Conservation (phyloP, 1,139 yeast species). For the Magnusiomyces sp. region DNA sequence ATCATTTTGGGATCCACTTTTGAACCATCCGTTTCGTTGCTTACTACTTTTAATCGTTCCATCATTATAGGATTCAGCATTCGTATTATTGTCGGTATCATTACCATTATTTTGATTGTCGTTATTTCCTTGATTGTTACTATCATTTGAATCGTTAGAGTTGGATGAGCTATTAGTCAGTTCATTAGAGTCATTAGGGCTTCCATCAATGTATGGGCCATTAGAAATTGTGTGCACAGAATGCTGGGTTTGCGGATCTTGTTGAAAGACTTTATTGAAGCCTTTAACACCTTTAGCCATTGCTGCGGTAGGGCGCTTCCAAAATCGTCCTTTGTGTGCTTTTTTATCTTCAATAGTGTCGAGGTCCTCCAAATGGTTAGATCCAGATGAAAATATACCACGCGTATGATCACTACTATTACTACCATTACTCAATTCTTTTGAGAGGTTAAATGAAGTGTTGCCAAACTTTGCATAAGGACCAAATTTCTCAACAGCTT, state of each 20-base stretch:
- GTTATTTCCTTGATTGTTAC: constrained; percentile 7
- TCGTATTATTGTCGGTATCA: constrained; percentile 4
- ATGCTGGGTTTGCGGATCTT: constrained; percentile 15
- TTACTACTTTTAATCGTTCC: not conserved
- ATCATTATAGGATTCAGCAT: not conserved
- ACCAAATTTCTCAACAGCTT: constrained; percentile 1
- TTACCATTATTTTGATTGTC: constrained; percentile 10
- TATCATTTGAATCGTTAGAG: constrained; percentile 1
- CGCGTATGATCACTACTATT: too few species aligned
- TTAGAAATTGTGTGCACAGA: constrained; percentile 3
- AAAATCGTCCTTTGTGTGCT: constrained; percentile 26
- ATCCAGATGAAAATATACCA: not conserved
- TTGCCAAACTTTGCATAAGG: not conserved
- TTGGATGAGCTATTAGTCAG: not conserved
- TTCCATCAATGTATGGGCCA: constrained; percentile 11
- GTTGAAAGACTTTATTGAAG: constrained; percentile 30
- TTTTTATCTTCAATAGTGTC: constrained; percentile 23
- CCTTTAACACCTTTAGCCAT: constrained; percentile 32
- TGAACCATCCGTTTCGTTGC: constrained; percentile 14
- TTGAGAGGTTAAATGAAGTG: not conserved
- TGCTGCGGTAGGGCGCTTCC: constrained; percentile 33
- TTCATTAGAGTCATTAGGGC: not conserved
- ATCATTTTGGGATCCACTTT: not conserved
- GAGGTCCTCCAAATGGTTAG: constrained; percentile 18
- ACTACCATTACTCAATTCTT: too few species aligned